Conservation (phyloP, 192 early-diverging fungal genomes). For the Oehlia diaphana region DNA sequence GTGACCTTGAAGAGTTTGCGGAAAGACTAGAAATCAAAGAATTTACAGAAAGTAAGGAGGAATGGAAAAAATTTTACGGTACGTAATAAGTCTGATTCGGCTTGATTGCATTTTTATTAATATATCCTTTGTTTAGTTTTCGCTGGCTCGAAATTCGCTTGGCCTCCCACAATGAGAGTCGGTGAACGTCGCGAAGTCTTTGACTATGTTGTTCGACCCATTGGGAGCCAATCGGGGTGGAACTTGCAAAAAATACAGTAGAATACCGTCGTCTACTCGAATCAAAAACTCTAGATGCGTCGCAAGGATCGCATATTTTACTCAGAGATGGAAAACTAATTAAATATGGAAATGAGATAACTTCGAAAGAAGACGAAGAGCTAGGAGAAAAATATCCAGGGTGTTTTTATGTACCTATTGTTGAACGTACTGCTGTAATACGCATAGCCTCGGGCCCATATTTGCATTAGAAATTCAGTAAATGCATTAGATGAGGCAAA, state of each 20-base stretch:
- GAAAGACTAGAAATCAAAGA: slow-evolving; percentile 18
- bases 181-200: slow-evolving; percentile 15
- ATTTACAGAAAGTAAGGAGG: slow-evolving; percentile 22
- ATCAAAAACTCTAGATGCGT: slow-evolving; percentile 8
- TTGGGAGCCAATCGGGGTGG: slow-evolving; percentile 20
- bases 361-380: slow-evolving; percentile 21
- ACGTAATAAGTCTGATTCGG: slow-evolving; percentile 21
- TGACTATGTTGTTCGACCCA: slow-evolving; percentile 23
- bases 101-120: slow-evolving; percentile 29
- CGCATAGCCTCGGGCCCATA: slow-evolving; percentile 12
- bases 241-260: slow-evolving; percentile 24
- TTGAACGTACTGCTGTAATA: slow-evolving; percentile 10
- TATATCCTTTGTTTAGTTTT: slow-evolving; percentile 21
- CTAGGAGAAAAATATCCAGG: slow-evolving; percentile 19
- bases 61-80: slow-evolving; percentile 20
- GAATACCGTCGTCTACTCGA: slow-evolving; percentile 24
- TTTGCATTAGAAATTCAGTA: slow-evolving; percentile 27
- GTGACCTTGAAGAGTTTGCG: slow-evolving; percentile 8
- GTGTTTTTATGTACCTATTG: slow-evolving; percentile 17
- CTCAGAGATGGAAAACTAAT: slow-evolving; percentile 10
- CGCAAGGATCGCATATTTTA: slow-evolving; percentile 21
- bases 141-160: slow-evolving; percentile 1
- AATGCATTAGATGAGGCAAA: background rate
- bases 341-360: slow-evolving; percentile 2
- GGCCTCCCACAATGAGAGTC: slow-evolving; percentile 8